Conservation (phyloP, 1,139 yeast species). For the Geotrichum armillariae region DNA sequence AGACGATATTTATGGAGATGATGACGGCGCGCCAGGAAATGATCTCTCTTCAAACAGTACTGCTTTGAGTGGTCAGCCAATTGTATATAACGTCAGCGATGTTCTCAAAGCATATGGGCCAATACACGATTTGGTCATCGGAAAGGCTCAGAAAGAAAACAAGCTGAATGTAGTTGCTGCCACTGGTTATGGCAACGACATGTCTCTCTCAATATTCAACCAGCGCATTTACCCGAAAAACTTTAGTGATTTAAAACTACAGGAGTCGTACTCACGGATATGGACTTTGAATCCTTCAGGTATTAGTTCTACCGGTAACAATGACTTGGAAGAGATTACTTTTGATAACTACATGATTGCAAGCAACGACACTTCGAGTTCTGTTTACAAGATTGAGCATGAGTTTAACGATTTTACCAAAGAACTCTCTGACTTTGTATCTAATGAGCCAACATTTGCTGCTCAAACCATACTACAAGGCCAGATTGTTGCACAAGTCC, state of each 20-base stretch:
- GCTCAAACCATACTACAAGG: constrained; percentile 63
- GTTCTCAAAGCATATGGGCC: constrained; percentile 71
- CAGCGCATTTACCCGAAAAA: constrained; percentile 75
- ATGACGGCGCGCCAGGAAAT: constrained; percentile 35
- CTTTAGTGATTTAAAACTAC: constrained; percentile 73
- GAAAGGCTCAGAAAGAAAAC: constrained; percentile 65
- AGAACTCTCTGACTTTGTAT: constrained; percentile 52
- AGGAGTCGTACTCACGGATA: constrained; percentile 23
- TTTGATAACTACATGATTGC: constrained; percentile 64
- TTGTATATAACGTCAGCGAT: constrained; percentile 46
- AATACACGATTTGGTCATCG: constrained; percentile 65
- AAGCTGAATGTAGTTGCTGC: constrained; percentile 63
- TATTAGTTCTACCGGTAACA: constrained; percentile 12
- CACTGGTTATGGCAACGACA: constrained; percentile 60
- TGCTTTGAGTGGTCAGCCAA: constrained; percentile 17
- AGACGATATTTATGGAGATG: constrained; percentile 42
- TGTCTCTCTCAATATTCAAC: constrained; percentile 62
- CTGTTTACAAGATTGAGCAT: constrained; percentile 68
- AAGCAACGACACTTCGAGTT: constrained; percentile 45
- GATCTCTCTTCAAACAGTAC: constrained; percentile 16
- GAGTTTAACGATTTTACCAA: constrained; percentile 65
- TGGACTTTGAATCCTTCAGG: constrained; percentile 38
- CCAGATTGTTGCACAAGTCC: constrained; percentile 69
- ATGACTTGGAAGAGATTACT: constrained; percentile 29
- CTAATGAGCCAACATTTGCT: constrained; percentile 63